These are phyloP conservation scores for Diaporthe eres DNA, from an alignment of 2,329 filamentous ascomycete species.

Conservation along the genomic window DNA sequence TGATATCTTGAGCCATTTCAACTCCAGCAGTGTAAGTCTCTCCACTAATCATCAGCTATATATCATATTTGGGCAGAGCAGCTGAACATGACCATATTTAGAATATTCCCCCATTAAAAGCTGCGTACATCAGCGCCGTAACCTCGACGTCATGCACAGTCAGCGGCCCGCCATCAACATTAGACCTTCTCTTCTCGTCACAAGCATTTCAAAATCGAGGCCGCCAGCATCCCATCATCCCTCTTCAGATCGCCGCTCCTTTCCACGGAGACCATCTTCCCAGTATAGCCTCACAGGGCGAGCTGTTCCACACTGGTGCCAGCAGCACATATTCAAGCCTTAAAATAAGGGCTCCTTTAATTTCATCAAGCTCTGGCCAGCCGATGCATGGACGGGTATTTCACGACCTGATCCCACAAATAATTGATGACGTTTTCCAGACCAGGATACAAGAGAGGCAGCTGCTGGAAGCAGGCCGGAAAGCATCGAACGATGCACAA, in stretches of 20 bases:
- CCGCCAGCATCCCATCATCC: background rate
- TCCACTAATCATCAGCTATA: background rate
- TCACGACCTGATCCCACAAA: background rate
- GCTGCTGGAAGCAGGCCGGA: background rate
- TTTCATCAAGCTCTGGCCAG: background rate
- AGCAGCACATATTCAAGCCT: background rate
- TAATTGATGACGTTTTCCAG: conserved; percentile 12
- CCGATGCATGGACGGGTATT: background rate
- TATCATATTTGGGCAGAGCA: fast-evolving
- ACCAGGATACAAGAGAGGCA: background rate
- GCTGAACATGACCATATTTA: background rate
- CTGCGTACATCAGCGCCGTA: conserved; percentile 7
- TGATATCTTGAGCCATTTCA: conserved; percentile 1
- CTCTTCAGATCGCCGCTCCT: conserved; percentile 16
- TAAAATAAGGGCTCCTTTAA: background rate
- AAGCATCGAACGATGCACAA: background rate
- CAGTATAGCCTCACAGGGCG: background rate
- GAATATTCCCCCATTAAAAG: conserved; percentile 1
- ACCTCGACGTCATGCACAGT: conserved; percentile 24
- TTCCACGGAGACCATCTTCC: background rate
- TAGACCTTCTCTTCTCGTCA: conserved; percentile 2
- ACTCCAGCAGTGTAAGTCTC: background rate
- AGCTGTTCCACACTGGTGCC: background rate
- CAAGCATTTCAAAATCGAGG: conserved; percentile 10
- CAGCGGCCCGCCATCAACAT: conserved; percentile 9